Percentiles rank a stretch among this genome's conserved stretches.
phyloP scores from a whole-genome alignment of 2,329 filamentous ascomycete species.

The Fusarium nurragi region DNA sequence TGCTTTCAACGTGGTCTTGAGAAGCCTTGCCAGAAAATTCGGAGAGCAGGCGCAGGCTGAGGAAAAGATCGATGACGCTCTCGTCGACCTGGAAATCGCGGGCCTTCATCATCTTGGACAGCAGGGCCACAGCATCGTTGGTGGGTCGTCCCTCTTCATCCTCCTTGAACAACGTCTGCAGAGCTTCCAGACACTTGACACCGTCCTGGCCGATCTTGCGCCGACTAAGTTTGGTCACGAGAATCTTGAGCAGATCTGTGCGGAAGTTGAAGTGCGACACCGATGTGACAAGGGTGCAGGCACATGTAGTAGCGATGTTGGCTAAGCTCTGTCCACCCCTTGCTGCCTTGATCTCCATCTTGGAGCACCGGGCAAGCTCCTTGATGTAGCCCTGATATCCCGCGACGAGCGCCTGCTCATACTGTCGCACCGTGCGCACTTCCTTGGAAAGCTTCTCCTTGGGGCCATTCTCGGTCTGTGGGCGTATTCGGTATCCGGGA shows the following conservation, averaged over 20 bases:
- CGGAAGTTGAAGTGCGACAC: constrained; percentile 99
- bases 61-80: constrained; percentile 86
- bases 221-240: constrained; percentile 83
- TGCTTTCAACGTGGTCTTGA: constrained; percentile 74
- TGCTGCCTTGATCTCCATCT: constrained; percentile 57
- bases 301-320: constrained; percentile 84
- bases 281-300: constrained; percentile 79
- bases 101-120: constrained; percentile 95
- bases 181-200: constrained; percentile 76
- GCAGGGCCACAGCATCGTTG: constrained; percentile 82
- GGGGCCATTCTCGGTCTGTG: constrained; percentile 77
- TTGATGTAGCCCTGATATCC: constrained; percentile 88
- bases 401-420: constrained; percentile 86
- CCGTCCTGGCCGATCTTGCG: constrained; percentile 79
- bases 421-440: constrained; percentile 80
- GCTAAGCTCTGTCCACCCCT: constrained; percentile 63
- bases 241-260: constrained; percentile 83
- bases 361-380: constrained; percentile 74
- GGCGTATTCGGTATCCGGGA: constrained; percentile 93
- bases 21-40: constrained; percentile 90
- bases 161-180: constrained; percentile 83
- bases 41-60: constrained; percentile 86
- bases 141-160: constrained; percentile 92
- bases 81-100: constrained; percentile 86
- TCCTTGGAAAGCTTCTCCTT: constrained; percentile 90